Evolutionary conservation across 345 rosid genomes (phyloP).

Genomic region (Acer saccharum): DNA sequence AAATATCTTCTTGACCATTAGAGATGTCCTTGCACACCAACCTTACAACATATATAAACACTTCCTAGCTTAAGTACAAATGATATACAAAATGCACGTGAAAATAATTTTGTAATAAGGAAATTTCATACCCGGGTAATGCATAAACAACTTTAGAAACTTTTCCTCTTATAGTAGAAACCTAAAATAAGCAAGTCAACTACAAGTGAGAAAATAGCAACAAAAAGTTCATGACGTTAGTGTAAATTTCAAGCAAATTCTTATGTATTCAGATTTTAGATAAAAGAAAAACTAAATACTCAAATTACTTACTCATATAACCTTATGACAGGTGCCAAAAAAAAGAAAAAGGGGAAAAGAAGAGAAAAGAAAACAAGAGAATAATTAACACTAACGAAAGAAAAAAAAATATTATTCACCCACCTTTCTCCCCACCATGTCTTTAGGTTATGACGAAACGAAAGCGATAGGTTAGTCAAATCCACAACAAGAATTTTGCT

Average conservation of each 20-base stretch:
- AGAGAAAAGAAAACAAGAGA: not conserved
- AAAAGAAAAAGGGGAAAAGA: not conserved
- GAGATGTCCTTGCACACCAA: constrained; percentile 59
- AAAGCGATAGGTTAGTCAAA: too few relatives aligned
- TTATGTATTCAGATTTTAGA: not conserved
- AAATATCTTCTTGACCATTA: constrained; percentile 50
- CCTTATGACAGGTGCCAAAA: not conserved
- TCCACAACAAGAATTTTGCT: too few relatives aligned
- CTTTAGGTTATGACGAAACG: not conserved
- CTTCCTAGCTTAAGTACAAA: constrained; percentile 12
- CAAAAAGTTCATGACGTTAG: not conserved
- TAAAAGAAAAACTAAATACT: not conserved
- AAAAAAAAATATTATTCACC: not conserved
- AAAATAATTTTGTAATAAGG: not conserved
- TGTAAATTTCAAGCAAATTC: not conserved
- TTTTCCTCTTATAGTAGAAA: constrained; percentile 20
- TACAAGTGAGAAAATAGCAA: not conserved
- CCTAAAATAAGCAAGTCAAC: constrained; percentile 31
- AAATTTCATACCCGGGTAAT: constrained; percentile 35
- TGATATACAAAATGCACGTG: constrained; percentile 3
- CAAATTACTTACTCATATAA: not conserved
- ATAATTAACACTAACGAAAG: not conserved
- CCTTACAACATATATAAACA: constrained; percentile 28
- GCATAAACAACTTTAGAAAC: constrained; percentile 2
- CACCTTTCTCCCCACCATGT: not conserved